Evolutionary conservation across 2,329 filamentous ascomycete species (phyloP).

Genomic region (Nigrospora sphaerica): DNA sequence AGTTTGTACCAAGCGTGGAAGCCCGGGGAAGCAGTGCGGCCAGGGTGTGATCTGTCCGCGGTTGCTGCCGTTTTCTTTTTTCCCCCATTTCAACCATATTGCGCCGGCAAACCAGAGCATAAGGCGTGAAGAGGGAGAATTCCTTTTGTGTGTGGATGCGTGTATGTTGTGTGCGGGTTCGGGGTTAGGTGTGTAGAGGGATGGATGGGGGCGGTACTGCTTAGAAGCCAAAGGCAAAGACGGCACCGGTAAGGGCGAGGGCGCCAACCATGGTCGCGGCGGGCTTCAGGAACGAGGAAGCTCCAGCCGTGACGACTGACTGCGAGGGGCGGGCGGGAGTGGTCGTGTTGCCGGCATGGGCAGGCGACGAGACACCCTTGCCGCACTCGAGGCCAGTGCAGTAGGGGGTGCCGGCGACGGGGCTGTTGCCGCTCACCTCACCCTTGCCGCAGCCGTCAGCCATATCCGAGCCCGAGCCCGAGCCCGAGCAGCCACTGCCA

Average conservation of each 20-base stretch:
- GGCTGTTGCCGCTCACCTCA: too few relatives aligned
- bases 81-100: too few relatives aligned
- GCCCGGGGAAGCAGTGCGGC: too few relatives aligned
- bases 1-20: too few relatives aligned
- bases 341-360: neutral
- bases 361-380: neutral
- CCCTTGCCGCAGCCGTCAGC: too few relatives aligned
- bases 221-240: conserved; percentile 1
- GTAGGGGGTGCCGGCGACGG: neutral
- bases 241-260: neutral
- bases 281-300: neutral
- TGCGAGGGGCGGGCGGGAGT: neutral
- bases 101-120: too few relatives aligned
- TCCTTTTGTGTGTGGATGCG: too few relatives aligned
- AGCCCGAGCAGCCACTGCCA: neutral
- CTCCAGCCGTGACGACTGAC: neutral
- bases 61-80: too few relatives aligned
- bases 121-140: too few relatives aligned
- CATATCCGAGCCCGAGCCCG: neutral
- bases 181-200: neutral
- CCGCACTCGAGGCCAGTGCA: neutral
- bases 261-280: neutral
- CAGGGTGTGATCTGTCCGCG: too few relatives aligned
- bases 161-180: too few relatives aligned
- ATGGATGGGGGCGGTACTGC: neutral